Evolutionary conservation across 2,329 filamentous ascomycete species (phyloP).

Genomic region (Orbilia javanica): DNA sequence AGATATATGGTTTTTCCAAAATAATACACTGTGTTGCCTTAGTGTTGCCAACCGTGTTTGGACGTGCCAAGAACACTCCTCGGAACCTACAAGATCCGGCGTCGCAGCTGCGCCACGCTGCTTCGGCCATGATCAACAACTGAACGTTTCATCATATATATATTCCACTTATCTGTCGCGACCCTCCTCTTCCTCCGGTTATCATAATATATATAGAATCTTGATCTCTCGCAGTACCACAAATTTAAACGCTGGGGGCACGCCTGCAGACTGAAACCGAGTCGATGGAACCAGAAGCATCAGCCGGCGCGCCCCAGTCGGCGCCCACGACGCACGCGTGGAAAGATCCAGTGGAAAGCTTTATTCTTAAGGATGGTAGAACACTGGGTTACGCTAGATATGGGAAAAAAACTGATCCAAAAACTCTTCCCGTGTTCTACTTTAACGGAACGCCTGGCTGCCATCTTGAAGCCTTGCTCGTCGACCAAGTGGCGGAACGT

Average conservation of each 20-base stretch:
- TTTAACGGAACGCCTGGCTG: conserved; percentile 68
- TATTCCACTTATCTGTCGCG: no score
- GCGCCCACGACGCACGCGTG: conserved; percentile 2
- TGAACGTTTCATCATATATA: no score
- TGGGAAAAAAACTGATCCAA: conserved; percentile 61
- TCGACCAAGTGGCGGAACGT: conserved; percentile 62
- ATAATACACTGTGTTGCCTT: no score
- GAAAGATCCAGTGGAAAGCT: conserved; percentile 41
- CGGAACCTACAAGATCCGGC: no score
- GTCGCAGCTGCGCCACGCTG: no score
- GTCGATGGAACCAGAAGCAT: conserved; percentile 21
- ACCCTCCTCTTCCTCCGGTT: no score
- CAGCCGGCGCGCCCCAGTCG: not conserved
- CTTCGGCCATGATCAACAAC: no score
- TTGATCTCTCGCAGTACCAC: no score
- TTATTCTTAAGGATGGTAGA: conserved; percentile 64
- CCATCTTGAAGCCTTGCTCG: conserved; percentile 65
- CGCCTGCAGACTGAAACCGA: not conserved
- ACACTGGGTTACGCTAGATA: conserved; percentile 66
- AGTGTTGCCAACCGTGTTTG: no score
- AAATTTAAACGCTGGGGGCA: not conserved
- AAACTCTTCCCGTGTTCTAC: conserved; percentile 63
- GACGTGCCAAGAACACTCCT: no score
- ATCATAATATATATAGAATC: no score
- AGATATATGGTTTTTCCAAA: no score